Evolutionary conservation across 805 yeast species (phyloP).

Genomic region (Lipomyces sp.): DNA sequence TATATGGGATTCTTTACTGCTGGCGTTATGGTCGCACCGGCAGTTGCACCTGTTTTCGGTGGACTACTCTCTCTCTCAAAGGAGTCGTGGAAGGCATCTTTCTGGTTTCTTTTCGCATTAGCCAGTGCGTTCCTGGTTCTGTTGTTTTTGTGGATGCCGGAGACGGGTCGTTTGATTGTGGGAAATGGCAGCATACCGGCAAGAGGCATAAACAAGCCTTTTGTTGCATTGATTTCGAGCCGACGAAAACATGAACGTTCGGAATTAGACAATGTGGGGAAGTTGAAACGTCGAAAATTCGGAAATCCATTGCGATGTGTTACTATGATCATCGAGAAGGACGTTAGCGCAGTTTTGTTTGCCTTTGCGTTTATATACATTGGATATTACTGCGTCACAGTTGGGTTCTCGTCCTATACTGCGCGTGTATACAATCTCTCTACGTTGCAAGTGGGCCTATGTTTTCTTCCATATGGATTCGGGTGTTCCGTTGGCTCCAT

Average conservation of each 20-base stretch:
- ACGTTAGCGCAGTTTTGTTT: slow-evolving; percentile 5
- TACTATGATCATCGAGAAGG: slow-evolving; percentile 1
- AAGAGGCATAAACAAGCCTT: not conserved
- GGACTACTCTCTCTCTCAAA: slow-evolving; percentile 46
- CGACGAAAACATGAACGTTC: not conserved
- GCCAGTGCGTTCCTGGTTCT: slow-evolving; percentile 46
- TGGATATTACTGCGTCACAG: slow-evolving; percentile 1
- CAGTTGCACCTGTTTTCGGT: slow-evolving; percentile 73
- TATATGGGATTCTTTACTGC: slow-evolving; percentile 66
- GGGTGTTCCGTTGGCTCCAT: slow-evolving; percentile 65
- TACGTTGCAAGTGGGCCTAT: slow-evolving; percentile 60
- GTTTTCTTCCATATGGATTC: slow-evolving; percentile 73
- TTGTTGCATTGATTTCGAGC: not conserved
- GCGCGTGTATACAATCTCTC: slow-evolving; percentile 49
- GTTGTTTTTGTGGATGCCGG: slow-evolving; percentile 54
- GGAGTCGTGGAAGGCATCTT: slow-evolving; percentile 70
- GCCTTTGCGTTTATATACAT: slow-evolving; percentile 1
- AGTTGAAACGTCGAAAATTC: not conserved
- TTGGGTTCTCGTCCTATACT: slow-evolving; percentile 50
- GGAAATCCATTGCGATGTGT: slow-evolving; percentile 6
- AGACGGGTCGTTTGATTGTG: slow-evolving; percentile 66
- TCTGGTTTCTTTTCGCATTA: slow-evolving; percentile 69
- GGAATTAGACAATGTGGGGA: not conserved
- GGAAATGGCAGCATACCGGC: slow-evolving; percentile 73
- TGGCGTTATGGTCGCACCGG: slow-evolving; percentile 65